Evolutionary conservation across 208 protist species (phyloP), one percentile per base, ranked within the genome.

Genomic region (Trypanosoma rangeli): DNA sequence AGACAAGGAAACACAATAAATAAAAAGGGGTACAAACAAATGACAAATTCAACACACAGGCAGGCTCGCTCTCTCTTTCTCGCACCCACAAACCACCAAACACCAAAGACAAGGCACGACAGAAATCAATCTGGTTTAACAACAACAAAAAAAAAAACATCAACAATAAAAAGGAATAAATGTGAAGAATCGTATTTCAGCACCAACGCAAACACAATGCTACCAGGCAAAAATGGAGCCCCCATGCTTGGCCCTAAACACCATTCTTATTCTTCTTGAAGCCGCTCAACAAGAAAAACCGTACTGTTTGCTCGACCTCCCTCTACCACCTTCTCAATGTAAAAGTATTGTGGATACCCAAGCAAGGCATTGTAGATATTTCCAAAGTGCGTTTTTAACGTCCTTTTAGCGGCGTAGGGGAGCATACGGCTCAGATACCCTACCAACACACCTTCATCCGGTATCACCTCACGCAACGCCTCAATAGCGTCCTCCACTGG

Each of bases 311-410:
- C 67, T 10, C 67, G 55, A 42, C 48, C 39, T 53, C 26, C 74
- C 33, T 66, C 67, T 28, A 48, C 9, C 39, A 48, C 9, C 49
- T 73, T 79, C 29, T 74, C 67, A 49, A 87, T 64, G 28, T 70
- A 66, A 72, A 95, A 94, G 56, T 87, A 94, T 57, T 95, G 88
- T 22, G 90, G 90, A 65, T 86, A 91, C 31, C 82, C 79, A 0
- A 64, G 31, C 20, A 90, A 13, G 1, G 85, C 87, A 9, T 71
- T 68, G 8, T 39, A 46, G 0, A 95, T 24, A 37, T 64, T 74
- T 28, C 88, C 90, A 69, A 88, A 91, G 52, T 91, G 75, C n/a
- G 77, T 66, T 28, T 68, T 66, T 24, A 95, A 62, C 15, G 83
- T 73, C 7, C 78, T 55, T 13, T 80, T 70, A 0, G 78, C 87